A percentile compares a stretch with the other conserved stretches of the same genome.
Conservation (phyloP, 129 eudicot species). For the Escallonia rubra region DNA sequence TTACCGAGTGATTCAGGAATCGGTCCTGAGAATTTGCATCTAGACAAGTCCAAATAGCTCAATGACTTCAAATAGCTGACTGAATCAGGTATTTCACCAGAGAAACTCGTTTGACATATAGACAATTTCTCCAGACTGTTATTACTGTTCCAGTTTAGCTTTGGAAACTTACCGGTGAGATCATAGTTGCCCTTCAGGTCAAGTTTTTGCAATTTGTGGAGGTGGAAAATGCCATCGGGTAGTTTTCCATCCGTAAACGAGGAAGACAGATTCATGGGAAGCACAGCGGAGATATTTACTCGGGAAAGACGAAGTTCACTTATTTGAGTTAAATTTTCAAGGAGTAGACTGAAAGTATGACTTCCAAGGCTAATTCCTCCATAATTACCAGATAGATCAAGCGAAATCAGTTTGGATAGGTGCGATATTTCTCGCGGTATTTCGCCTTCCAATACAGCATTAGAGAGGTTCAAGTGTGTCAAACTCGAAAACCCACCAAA, state of each 20-base stretch:
- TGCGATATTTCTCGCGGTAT: neutral
- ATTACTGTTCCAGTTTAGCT: conserved; percentile 11
- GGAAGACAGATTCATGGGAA: conserved; percentile 19
- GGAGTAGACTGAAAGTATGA: neutral
- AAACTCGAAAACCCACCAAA: neutral
- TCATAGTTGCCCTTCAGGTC: neutral
- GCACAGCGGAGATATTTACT: conserved; percentile 1
- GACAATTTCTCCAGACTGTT: conserved; percentile 11
- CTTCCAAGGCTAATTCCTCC: neutral
- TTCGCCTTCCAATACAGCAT: neutral
- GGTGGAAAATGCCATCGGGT: conserved; percentile 20
- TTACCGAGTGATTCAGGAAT: conserved; percentile 21
- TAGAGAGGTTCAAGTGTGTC: neutral
- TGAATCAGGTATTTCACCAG: conserved; percentile 24
- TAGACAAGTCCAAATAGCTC: neutral
- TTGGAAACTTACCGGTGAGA: conserved; percentile 20
- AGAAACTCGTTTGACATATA: conserved; percentile 1
- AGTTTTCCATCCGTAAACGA: conserved; percentile 19
- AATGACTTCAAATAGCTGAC: conserved; percentile 23
- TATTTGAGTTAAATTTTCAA: conserved; percentile 16
- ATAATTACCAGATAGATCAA: conserved; percentile 4
- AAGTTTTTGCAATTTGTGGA: conserved; percentile 20
- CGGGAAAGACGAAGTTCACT: conserved; percentile 3
- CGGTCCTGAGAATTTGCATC: conserved; percentile 18
- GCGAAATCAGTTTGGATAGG: neutral